These are phyloP conservation scores for Diutina rugosa DNA, from an alignment of 1,139 yeast genomes.

Conservation along the genomic window DNA sequence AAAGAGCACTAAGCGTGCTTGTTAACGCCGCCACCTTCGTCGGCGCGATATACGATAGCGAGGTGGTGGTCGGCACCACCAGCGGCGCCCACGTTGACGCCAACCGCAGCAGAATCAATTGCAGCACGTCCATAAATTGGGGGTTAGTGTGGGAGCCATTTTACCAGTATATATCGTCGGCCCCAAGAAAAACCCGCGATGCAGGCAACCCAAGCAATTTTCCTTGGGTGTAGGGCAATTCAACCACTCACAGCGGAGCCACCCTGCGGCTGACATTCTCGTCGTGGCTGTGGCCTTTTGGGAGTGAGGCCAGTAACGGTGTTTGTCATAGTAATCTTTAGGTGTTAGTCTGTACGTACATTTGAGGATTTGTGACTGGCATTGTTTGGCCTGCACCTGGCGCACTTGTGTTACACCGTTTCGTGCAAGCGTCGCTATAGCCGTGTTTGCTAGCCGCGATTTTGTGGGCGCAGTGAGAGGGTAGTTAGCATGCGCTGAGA, in stretches of 20 bases:
- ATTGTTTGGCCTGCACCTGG: no score
- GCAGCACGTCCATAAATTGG: not conserved
- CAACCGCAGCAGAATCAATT: constrained; percentile 4
- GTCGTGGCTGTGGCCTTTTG: no score
- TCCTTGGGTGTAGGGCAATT: not conserved
- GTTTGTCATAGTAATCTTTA: no score
- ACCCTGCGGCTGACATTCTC: not conserved
- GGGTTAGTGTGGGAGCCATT: no score
- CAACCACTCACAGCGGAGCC: not conserved
- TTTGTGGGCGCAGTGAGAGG: not conserved
- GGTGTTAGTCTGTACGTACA: no score
- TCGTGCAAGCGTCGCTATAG: not conserved
- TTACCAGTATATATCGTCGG: not conserved
- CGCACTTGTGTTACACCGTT: no score
- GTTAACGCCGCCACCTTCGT: constrained; percentile 6
- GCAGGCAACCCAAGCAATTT: not conserved
- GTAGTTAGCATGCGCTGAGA: no score
- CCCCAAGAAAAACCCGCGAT: not conserved
- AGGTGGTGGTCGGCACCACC: constrained; percentile 9
- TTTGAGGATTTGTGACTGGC: no score
- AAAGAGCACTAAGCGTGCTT: constrained; percentile 5
- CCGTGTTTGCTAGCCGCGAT: not conserved
- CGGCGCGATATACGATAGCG: constrained; percentile 9
- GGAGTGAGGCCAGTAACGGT: no score
- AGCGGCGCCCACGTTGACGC: constrained; percentile 7